A percentile compares a stretch with the other conserved stretches of the same genome.
Evolutionary conservation across 306 rosid species (phyloP).

Genomic region (Carpinus fangiana): DNA sequence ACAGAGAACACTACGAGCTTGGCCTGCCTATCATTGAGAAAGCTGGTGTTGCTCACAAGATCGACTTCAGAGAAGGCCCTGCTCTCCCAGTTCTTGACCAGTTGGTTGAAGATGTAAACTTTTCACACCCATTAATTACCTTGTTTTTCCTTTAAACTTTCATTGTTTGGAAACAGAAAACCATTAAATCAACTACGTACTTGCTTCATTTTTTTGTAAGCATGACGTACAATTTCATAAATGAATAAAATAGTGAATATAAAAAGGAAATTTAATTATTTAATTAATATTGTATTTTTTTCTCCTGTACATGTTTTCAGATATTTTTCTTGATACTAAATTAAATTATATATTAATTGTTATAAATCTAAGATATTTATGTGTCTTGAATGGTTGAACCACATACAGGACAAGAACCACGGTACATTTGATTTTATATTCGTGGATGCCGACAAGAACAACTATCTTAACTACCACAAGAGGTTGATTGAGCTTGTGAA

Average conservation of each 20-base stretch:
- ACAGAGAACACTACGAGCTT: constrained; percentile 79
- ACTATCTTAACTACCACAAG: constrained; percentile 86
- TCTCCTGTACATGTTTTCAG: no score
- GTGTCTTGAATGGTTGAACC: neutral
- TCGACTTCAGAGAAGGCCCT: constrained; percentile 91
- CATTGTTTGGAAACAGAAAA: no score
- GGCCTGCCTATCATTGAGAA: constrained; percentile 76
- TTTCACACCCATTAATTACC: neutral
- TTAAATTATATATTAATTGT: no score
- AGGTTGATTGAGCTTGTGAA: constrained; percentile 77
- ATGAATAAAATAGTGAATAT: no score
- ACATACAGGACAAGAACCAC: constrained; percentile 62
- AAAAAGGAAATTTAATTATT: no score
- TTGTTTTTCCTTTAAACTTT: neutral
- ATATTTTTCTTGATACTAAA: no score
- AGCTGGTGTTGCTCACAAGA: constrained; percentile 89
- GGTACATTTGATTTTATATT: constrained; percentile 78
- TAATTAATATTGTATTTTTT: no score
- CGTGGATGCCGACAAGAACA: constrained; percentile 91
- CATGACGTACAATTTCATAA: no score
- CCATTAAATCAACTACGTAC: no score
- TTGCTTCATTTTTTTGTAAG: no score
- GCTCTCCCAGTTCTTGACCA: constrained; percentile 86
- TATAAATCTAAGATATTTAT: no score
- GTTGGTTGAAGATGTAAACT: constrained; percentile 63